These are phyloP conservation scores for Xenosphaeropsis pyriputrescens DNA, from an alignment of 2,329 filamentous ascomycete species.

Conservation along the genomic window DNA sequence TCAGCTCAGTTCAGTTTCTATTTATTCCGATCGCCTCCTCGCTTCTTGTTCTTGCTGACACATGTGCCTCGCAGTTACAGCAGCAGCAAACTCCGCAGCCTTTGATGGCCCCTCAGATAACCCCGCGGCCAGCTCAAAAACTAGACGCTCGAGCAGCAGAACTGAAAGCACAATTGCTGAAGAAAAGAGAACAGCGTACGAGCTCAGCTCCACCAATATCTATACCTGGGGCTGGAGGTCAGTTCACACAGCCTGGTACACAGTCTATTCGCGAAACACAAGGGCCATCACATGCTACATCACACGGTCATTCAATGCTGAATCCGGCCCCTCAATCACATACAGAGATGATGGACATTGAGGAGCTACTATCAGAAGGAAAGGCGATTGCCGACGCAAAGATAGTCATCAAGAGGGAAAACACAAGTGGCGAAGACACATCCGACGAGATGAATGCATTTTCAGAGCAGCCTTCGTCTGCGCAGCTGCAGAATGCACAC, in stretches of 20 bases:
- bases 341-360: not conserved
- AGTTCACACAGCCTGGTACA: not conserved
- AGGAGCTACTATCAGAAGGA: slow-evolving; percentile 1
- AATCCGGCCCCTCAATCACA: too few species aligned
- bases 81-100: not conserved
- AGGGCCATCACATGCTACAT: slow-evolving; percentile 3
- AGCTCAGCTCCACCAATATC: slow-evolving; percentile 11
- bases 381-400: slow-evolving; percentile 1
- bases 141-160: slow-evolving; percentile 16
- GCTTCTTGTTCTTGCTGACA: too few species aligned
- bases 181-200: slow-evolving; percentile 10
- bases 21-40: too few species aligned
- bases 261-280: slow-evolving; percentile 8
- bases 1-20: too few species aligned
- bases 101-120: too few species aligned
- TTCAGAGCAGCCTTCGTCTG: not conserved
- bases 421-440: not conserved
- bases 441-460: not conserved
- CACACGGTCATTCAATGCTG: not conserved
- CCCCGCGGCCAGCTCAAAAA: slow-evolving; percentile 3
- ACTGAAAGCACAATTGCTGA: slow-evolving; percentile 16
- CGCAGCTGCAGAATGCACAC: not conserved
- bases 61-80: not conserved
- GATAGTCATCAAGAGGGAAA: not conserved
- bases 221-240: not conserved